Percentiles rank a stretch among this genome's conserved stretches.
Conservation (phyloP, 176 grass and related monocot genomes). For the Phoenix dactylifera region DNA sequence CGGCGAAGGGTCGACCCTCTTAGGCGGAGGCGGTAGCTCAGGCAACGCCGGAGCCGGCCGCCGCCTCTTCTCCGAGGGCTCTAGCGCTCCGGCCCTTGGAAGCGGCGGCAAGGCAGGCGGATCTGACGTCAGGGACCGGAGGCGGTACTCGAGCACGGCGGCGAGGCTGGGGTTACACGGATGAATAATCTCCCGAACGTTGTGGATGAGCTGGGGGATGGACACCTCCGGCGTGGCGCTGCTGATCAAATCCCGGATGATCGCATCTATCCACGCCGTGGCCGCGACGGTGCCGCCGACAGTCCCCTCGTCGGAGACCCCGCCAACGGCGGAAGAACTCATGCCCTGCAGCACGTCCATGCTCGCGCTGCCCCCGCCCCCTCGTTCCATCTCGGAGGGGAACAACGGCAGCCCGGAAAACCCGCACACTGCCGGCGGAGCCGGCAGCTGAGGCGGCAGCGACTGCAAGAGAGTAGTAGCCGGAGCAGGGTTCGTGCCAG, state of each 20-base stretch:
- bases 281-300: conserved; percentile 18
- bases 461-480: conserved; percentile 3
- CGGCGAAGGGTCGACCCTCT: conserved; percentile 3
- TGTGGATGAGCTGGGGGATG: conserved; percentile 84
- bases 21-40: conserved; percentile 2
- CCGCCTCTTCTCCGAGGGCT: conserved; percentile 20
- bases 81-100: not conserved
- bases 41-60: conserved; percentile 16
- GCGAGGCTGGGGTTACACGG: conserved; percentile 84
- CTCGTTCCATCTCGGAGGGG: conserved; percentile 20
- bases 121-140: conserved; percentile 51
- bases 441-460: conserved; percentile 31
- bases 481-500: conserved; percentile 2
- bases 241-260: conserved; percentile 79
- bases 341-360: too few relatives aligned
- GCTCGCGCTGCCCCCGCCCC: conserved; percentile 22
- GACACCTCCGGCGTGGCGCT: conserved; percentile 52
- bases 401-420: conserved; percentile 43
- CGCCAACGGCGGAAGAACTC: not conserved
- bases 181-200: conserved; percentile 88
- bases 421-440: conserved; percentile 36
- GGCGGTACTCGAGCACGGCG: conserved; percentile 73
- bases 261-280: conserved; percentile 68
- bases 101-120: not conserved
- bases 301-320: not conserved